Percentiles rank a stretch among this genome's conserved stretches.
phyloP scores from a whole-genome alignment of 2,329 filamentous ascomycete species.

The Furcasterigmium sp. region DNA sequence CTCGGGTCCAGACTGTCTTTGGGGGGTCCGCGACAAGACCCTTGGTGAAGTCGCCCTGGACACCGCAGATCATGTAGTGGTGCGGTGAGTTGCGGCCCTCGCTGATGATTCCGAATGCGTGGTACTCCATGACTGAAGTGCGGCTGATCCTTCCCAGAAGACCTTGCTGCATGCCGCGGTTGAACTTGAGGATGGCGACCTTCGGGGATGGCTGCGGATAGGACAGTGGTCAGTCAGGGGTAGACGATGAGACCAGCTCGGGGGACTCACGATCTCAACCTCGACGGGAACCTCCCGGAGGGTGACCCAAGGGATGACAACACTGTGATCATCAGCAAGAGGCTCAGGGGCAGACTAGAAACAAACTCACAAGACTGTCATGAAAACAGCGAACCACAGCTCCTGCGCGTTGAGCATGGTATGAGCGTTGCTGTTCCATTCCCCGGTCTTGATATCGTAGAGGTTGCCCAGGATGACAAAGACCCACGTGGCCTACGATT shows the following conservation, averaged over 20 bases:
- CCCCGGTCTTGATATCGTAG: constrained; percentile 26
- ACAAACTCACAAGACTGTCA: constrained; percentile 29
- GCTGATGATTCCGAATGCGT: constrained; percentile 35
- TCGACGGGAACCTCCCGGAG: constrained; percentile 31
- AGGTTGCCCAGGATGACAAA: constrained; percentile 32
- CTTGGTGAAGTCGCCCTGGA: constrained; percentile 33
- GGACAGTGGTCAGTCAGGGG: background rate
- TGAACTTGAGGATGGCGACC: constrained; percentile 31
- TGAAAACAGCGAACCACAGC: constrained; percentile 34
- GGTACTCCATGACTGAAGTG: constrained; percentile 36
- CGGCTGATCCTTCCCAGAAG: constrained; percentile 33
- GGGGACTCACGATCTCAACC: constrained; percentile 28
- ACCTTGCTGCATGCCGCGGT: constrained; percentile 35
- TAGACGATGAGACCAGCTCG: background rate
- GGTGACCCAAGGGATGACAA: constrained; percentile 33
- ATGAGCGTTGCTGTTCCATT: constrained; percentile 26
- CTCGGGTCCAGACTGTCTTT: constrained; percentile 31
- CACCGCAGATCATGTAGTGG: constrained; percentile 37
- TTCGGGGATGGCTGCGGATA: constrained; percentile 28
- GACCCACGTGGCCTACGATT: constrained; percentile 26
- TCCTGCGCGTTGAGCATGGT: constrained; percentile 29
- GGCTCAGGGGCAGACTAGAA: background rate
- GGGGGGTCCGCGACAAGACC: constrained; percentile 31
- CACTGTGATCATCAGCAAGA: constrained; percentile 13
- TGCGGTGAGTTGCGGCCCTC: constrained; percentile 26